Evolutionary conservation across 805 yeast species (phyloP), one percentile per base, ranked within the genome.

Genomic region (Jamesozyma spencerorum): DNA sequence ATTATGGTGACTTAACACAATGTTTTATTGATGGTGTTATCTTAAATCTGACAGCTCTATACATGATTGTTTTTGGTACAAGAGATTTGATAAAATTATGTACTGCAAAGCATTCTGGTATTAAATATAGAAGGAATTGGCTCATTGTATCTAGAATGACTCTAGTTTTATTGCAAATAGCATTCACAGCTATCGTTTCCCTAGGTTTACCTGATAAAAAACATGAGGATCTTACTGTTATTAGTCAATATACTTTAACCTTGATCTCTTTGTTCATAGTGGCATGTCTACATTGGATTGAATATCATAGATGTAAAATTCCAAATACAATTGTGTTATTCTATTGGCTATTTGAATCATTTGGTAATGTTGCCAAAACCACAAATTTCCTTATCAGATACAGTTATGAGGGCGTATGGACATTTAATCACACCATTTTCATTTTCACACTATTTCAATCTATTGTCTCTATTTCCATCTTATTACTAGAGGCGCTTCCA

Each of bases 291-390:
- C 81, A 85, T 43, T 82, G 77, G 60, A 57, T 82, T 43, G 97
- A 90, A 57, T 81, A 77, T 53, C 74, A 71, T 59, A 77, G 83
- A 56, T 57, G 78, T 10, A 69, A 64, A 33, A 73, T 84, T 18
- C 77, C 96, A 1, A 75, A 72, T 49, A 81, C 90, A 2, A 67
- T 75, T 0, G 63, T 87, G 36, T 70, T 90, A 31, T 69, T 81
- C 47, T 90, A 75, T 62, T 90, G 95, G 95, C 64, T 82, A 36
- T 67, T 78, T 42, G 67, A 72, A 31, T 50, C 72, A 1, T 40
- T 80, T 5, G 65, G 76, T 28, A 73, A 74, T 18, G 41, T 65
- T 10, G 63, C 74, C 30, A 72, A 74, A 47, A 50, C 74, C 4
- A 49, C 63, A 26, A 69, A 71, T 46, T 48, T 65, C 28, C 20